Evolutionary conservation across 805 yeast species (phyloP).

Genomic region (Yueomyces sinensis): DNA sequence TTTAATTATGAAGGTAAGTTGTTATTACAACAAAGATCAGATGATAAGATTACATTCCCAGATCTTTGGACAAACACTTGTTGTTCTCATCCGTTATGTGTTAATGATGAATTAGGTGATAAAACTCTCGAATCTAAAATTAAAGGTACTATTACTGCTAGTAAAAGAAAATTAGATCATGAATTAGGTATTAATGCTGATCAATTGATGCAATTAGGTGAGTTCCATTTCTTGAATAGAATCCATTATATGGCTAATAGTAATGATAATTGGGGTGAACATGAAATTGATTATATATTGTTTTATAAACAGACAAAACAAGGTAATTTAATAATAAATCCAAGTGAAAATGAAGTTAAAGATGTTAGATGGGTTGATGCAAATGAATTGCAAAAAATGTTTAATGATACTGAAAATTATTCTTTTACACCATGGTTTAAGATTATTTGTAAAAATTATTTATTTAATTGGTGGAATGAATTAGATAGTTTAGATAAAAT

Average conservation of each 20-base stretch:
- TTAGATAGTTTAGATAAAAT: slow-evolving; percentile 45
- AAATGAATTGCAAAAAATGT: slow-evolving; percentile 60
- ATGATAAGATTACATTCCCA: slow-evolving; percentile 93
- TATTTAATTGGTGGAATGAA: slow-evolving; percentile 89
- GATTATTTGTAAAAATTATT: slow-evolving; percentile 79
- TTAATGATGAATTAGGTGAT: slow-evolving; percentile 50
- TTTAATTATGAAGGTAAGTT: slow-evolving; percentile 68
- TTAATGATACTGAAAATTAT: slow-evolving; percentile 46
- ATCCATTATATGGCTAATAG: slow-evolving; percentile 89
- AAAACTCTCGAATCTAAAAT: slow-evolving; percentile 41
- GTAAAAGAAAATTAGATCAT: slow-evolving; percentile 82
- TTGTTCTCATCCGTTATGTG: slow-evolving; percentile 93
- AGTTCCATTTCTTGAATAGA: slow-evolving; percentile 76
- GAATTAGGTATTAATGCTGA: slow-evolving; percentile 71
- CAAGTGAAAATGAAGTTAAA: slow-evolving; percentile 76
- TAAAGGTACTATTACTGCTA: slow-evolving; percentile 74
- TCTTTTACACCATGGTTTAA: slow-evolving; percentile 97
- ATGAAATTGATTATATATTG: slow-evolving; percentile 90
- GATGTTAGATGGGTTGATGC: slow-evolving; percentile 65
- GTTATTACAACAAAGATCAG: slow-evolving; percentile 88
- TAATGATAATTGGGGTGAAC: slow-evolving; percentile 89
- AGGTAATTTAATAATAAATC: slow-evolving; percentile 32
- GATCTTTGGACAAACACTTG: slow-evolving; percentile 98
- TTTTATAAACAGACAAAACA: slow-evolving; percentile 47
- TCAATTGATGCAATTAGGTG: slow-evolving; percentile 43